Evolutionary conservation across 306 rosid species (phyloP), one percentile per base, ranked within the genome.

Genomic region (Quercus parvula): DNA sequence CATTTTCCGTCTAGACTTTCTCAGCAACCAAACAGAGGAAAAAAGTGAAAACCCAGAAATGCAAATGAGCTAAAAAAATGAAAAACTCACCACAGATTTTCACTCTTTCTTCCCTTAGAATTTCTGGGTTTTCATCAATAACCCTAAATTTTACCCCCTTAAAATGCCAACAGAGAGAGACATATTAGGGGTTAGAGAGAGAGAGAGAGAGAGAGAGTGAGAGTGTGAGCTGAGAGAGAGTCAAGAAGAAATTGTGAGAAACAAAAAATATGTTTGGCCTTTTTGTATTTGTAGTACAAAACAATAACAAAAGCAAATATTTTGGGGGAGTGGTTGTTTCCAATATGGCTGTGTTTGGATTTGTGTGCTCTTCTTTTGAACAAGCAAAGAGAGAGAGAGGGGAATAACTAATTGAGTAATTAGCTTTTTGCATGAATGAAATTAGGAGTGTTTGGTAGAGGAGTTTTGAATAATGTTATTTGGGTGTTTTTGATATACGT

Each of bases 31-130:
- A 69, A 55, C 80, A 63, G 73, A 35, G 15, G 35, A 52, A 5
- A 61, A 56, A 11, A 49, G 11, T 41, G 15, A 49, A 49, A 10
- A 49, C 17, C 54, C 54, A 49, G 44, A 78, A 74, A 83, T 70
- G 80, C 56, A 58, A 46, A 35, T 20, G 28, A 57, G 46, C 46
- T 35, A 15, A 10, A 18, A 18, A 70, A 19, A 41, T 41, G 11
- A 74, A 81, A 78, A 63, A 68, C 75, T 55, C 11, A 79, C 84
- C 80, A 18, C 76, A 18, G n/a, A 59, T 25, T 70, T 27, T 35
- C 30, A 74, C 61, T 49, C 56, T 55, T 71, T 44, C 15, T 3
- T 54, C 20, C 58, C 73, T 44, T 12, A 11, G 38, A 46, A 25
- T 10, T 35, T 5, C 7, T 63, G 78, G 68, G 27, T 25, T 76